phyloP scores from a whole-genome alignment of 2,329 filamentous ascomycete genomes.

The Microcera coccophila region DNA sequence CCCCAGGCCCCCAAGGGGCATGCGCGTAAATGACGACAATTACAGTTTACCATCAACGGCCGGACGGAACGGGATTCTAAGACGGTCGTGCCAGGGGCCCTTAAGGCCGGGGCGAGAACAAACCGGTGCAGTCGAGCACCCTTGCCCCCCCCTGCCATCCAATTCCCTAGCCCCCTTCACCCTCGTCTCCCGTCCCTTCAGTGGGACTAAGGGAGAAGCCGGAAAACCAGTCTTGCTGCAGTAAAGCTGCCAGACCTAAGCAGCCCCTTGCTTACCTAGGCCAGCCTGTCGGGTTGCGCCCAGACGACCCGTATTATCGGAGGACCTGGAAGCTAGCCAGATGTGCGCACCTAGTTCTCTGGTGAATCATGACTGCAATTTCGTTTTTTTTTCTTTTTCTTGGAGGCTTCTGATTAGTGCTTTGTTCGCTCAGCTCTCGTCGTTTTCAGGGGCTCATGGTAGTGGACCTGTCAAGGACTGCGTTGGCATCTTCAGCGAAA shows the following conservation, averaged over 20 bases:
- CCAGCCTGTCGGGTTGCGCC: slow-evolving; percentile 31
- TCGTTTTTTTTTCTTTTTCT: slow-evolving; percentile 7
- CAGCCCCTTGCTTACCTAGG: slow-evolving; percentile 9
- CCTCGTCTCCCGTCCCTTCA: slow-evolving; percentile 16
- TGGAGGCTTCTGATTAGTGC: slow-evolving; percentile 9
- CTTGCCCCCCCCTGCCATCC: slow-evolving; percentile 1
- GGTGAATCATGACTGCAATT: slow-evolving; percentile 16
- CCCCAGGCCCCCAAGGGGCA: slow-evolving; percentile 12
- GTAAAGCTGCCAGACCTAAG: slow-evolving; percentile 1
- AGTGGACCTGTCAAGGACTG: slow-evolving; percentile 9
- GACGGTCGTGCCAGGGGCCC: slow-evolving; percentile 3
- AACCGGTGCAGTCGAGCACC: slow-evolving; percentile 25
- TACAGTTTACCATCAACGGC: too few species aligned
- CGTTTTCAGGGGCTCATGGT: slow-evolving; percentile 2
- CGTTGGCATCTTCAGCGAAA: slow-evolving; percentile 5
- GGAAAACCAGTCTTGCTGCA: too few species aligned
- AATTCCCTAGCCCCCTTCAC: not conserved
- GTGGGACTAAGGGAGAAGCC: slow-evolving; percentile 29
- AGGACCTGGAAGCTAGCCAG: slow-evolving; percentile 6
- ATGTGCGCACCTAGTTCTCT: slow-evolving; percentile 2
- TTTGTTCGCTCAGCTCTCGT: slow-evolving; percentile 7
- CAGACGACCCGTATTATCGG: slow-evolving; percentile 19
- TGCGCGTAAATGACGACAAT: slow-evolving; percentile 22
- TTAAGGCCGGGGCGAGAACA: slow-evolving; percentile 31
- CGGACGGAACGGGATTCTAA: slow-evolving; percentile 14